Percentiles rank a stretch among this genome's conserved stretches.
These are phyloP conservation scores for Suillus paluster DNA, from an alignment of 768 basidiomycete species.

Conservation along the genomic window DNA sequence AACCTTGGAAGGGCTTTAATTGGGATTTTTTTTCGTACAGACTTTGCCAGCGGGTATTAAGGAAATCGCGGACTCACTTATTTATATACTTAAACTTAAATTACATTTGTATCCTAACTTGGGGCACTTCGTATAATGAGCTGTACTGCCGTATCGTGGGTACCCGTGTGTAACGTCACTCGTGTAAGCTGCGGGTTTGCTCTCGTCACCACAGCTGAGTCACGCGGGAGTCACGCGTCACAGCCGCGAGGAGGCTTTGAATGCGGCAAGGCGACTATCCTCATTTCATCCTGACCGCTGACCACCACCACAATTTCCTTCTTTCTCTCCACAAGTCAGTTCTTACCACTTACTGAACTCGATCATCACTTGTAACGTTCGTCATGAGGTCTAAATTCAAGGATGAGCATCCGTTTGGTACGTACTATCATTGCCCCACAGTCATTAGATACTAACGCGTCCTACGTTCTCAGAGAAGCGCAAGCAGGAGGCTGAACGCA, in stretches of 20 bases:
- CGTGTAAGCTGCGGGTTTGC: not conserved
- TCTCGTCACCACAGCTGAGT: slow-evolving; percentile 17
- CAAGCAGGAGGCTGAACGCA: slow-evolving; percentile 98
- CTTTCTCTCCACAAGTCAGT: slow-evolving; percentile 12
- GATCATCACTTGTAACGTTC: slow-evolving; percentile 21
- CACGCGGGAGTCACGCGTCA: slow-evolving; percentile 38
- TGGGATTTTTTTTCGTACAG: not conserved
- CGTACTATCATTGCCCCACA: slow-evolving; percentile 27
- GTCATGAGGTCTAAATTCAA: slow-evolving; percentile 94
- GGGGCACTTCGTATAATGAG: not conserved
- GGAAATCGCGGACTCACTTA: not conserved
- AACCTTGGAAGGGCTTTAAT: not conserved
- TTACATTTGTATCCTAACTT: not conserved
- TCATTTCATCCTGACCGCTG: slow-evolving; percentile 28
- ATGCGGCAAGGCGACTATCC: slow-evolving; percentile 26
- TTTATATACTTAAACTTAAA: too few species aligned
- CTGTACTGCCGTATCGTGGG: not conserved
- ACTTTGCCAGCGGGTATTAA: not conserved
- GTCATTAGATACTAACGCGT: slow-evolving; percentile 36
- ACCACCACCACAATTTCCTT: slow-evolving; percentile 25
- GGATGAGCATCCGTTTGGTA: slow-evolving; percentile 99
- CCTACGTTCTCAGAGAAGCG: slow-evolving; percentile 78
- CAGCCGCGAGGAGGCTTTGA: slow-evolving; percentile 36
- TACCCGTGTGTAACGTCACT: too few species aligned
- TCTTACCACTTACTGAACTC: slow-evolving; percentile 8